Evolutionary conservation across 108 stramenopile species (phyloP).

Genomic region (Schizochytrium sp.): DNA sequence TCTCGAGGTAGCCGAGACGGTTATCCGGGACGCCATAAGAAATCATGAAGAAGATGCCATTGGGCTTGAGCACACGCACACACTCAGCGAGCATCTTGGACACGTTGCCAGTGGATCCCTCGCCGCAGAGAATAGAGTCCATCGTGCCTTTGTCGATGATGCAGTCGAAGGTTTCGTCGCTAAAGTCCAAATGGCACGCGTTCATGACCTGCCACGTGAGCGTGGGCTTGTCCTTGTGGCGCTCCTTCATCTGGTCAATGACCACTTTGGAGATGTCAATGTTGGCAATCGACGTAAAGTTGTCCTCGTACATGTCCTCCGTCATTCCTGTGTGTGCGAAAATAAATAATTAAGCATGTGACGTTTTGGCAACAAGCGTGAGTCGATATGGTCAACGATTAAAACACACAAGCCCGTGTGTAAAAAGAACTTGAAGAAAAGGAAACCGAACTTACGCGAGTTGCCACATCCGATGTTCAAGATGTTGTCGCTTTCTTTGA

Average conservation of each 20-base stretch:
- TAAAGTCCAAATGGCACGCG: constrained; percentile 47
- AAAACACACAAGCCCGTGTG: background rate
- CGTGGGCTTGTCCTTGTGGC: constrained; percentile 55
- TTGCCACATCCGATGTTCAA: constrained; percentile 56
- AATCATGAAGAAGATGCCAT: constrained; percentile 53
- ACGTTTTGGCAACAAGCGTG: too few species aligned
- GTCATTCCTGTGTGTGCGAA: background rate
- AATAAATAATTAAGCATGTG: background rate
- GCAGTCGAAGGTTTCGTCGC: constrained; percentile 57
- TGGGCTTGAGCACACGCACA: constrained; percentile 54
- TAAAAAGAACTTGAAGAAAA: constrained; percentile 27
- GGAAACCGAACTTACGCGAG: constrained; percentile 47
- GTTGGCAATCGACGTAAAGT: constrained; percentile 50
- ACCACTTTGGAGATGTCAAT: constrained; percentile 57
- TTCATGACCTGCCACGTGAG: constrained; percentile 42
- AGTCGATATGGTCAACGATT: too few species aligned
- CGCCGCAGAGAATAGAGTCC: constrained; percentile 61
- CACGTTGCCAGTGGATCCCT: constrained; percentile 59
- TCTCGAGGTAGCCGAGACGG: constrained; percentile 56
- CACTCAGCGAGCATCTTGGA: constrained; percentile 62
- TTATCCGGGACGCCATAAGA: constrained; percentile 63
- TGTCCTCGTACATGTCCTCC: constrained; percentile 44
- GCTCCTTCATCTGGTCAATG: constrained; percentile 55
- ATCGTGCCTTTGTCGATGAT: constrained; percentile 60
- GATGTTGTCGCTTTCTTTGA: constrained; percentile 54